Conservation (phyloP, 768 basidiomycete species). For the Lactifluus rugatus region DNA sequence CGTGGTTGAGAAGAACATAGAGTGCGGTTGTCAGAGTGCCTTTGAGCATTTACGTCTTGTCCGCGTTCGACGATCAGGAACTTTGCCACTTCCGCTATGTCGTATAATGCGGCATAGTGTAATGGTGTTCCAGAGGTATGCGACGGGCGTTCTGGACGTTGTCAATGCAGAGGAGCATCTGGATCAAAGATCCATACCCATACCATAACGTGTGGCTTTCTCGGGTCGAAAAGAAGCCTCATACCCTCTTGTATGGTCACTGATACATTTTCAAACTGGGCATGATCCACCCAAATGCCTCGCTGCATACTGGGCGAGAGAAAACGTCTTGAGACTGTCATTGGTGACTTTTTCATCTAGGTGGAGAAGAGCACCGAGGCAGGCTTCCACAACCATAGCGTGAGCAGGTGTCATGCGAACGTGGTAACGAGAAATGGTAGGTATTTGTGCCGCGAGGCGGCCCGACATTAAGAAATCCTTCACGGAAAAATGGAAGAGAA, state of each 20-base stretch:
- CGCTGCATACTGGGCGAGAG: not conserved
- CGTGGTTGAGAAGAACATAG: too few species aligned
- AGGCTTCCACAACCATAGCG: not conserved
- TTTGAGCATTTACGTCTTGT: not conserved
- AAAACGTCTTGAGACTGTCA: not conserved
- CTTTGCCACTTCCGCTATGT: not conserved
- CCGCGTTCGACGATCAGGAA: not conserved
- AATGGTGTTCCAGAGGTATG: not conserved
- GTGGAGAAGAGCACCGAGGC: not conserved
- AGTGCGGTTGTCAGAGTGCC: not conserved
- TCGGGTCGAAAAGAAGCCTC: not conserved
- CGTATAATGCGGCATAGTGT: not conserved
- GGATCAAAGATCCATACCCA: slow-evolving; percentile 1
- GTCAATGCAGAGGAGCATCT: not conserved
- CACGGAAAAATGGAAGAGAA: slow-evolving; percentile 8
- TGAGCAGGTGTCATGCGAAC: not conserved
- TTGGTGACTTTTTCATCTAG: not conserved
- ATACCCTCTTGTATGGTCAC: not conserved
- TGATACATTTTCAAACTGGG: not conserved
- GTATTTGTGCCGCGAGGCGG: not conserved
- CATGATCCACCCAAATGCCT: not conserved
- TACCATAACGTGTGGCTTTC: not conserved
- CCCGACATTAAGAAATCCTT: slow-evolving; percentile 3
- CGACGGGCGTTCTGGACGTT: not conserved
- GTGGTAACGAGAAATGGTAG: not conserved